Evolutionary conservation across 1,139 yeast genomes (phyloP).

Genomic region (Chernovozyma aurita): DNA sequence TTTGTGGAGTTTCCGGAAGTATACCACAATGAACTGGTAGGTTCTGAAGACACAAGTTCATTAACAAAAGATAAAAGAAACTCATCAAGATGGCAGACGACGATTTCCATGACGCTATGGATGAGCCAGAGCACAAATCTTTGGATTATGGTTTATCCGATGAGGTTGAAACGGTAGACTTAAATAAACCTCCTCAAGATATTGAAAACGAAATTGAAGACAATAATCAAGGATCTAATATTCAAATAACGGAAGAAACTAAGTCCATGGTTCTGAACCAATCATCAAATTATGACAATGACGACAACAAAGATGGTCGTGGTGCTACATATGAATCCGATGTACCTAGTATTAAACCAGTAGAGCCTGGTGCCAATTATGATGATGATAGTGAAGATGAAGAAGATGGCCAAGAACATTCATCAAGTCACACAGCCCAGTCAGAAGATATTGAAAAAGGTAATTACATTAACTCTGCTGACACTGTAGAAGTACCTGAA

Average conservation of each 20-base stretch:
- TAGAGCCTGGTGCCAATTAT: too few relatives aligned
- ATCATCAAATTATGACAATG: slow-evolving; percentile 2
- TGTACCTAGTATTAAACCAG: too few relatives aligned
- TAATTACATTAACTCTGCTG: background rate
- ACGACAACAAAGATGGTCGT: background rate
- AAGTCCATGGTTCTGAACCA: background rate
- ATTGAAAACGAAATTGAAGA: background rate
- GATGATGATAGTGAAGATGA: background rate
- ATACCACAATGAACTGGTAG: too few relatives aligned
- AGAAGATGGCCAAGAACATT: background rate
- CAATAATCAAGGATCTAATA: background rate
- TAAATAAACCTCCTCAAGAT: background rate
- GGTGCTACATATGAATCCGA: too few relatives aligned
- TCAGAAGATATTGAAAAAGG: background rate
- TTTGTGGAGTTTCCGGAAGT: too few relatives aligned
- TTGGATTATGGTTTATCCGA: background rate
- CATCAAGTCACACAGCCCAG: background rate
- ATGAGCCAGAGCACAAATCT: background rate
- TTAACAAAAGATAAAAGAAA: too few relatives aligned
- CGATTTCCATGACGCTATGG: slow-evolving; percentile 4
- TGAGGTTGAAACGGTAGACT: background rate
- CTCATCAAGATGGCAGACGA: too few relatives aligned
- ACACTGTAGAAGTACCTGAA: background rate
- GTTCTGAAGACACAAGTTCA: too few relatives aligned
- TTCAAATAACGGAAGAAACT: background rate